These are phyloP conservation scores for Zizania palustris DNA, from an alignment of 202 grass and related monocot species.

Conservation along the genomic window DNA sequence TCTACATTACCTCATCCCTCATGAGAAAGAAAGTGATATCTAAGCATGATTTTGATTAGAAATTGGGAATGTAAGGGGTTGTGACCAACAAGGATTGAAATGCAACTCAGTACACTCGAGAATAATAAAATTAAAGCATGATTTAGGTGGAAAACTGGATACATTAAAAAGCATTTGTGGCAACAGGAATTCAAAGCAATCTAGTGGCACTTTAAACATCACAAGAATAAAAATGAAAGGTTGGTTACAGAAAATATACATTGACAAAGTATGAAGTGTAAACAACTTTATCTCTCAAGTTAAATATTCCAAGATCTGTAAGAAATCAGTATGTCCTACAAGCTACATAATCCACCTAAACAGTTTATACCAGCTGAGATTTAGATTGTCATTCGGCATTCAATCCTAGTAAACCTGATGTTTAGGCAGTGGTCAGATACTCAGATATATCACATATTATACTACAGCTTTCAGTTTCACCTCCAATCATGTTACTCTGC, in stretches of 20 bases:
- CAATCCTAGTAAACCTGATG: background rate
- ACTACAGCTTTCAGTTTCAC: constrained; percentile 17
- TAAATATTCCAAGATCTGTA: constrained; percentile 6
- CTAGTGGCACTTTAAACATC: background rate
- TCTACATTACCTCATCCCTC: background rate
- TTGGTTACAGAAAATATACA: background rate
- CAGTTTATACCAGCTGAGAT: background rate
- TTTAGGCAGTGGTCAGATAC: constrained; percentile 8
- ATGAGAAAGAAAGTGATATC: background rate
- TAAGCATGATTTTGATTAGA: constrained; percentile 27
- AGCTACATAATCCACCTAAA: constrained; percentile 23
- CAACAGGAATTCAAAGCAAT: no score
- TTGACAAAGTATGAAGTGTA: background rate
- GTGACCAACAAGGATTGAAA: background rate
- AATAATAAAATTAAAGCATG: no score
- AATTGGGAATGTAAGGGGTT: background rate
- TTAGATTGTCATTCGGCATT: constrained; percentile 15
- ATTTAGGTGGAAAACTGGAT: no score
- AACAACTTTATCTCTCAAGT: background rate
- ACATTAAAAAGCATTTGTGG: no score
- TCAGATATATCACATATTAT: background rate
- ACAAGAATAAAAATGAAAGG: background rate
- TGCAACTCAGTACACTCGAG: background rate
- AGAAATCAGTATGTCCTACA: constrained; percentile 19
- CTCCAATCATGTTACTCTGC: background rate